Base-by-base conservation (phyloP, 1,284 basidiomycete species). In the Trichosporon asahii region DNA sequence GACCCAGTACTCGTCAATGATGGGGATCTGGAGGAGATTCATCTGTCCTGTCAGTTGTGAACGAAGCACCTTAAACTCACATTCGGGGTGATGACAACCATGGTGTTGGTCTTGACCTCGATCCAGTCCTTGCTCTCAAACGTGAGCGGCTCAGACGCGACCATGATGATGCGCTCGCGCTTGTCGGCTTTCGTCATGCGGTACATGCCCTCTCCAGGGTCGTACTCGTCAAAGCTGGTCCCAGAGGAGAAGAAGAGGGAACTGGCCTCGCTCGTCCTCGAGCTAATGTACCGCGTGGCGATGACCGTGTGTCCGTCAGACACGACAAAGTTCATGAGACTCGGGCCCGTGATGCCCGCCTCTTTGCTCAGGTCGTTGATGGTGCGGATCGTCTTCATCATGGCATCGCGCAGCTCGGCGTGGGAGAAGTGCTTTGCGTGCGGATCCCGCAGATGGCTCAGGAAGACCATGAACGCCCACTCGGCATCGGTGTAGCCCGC, bases 151-250 rank as follows among this genome's bases (percentile, higher is more conserved):
- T 97, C 95, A 76, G 91, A 93, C 3, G 93, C 92, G 81, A 96
- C 90, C 89, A 97, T 91, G 77, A 96, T 94, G 77, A 97, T 94
- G 76, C 93, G 80, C 72, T 84, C 83, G 71, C 96, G 87, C 84
- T 97, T 98, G 84, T 98, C 96, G 46, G 90, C 89, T 83, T 98
- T 99, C 23, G 91, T 91, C 95, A 97, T 98, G 78, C 90, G 90
- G 82, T 96, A 96, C 81, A 95, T 90, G 21, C 93, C 92, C 2
- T 70, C 72, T 7, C 92, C 91, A 14, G 83, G 89, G 31, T 90
- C 89, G 77, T 93, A 94, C 84, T 98, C 94, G 75, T 92, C 94
- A 79, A 98, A 99, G 14, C 90, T 90, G 2, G 93, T 96, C 1
- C 95, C 95, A 1, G 93, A 95, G 2, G 94, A 95, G 83, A 95